These are phyloP conservation scores for Melaleuca alternifolia DNA, from an alignment of 345 rosid species.

Conservation along the genomic window DNA sequence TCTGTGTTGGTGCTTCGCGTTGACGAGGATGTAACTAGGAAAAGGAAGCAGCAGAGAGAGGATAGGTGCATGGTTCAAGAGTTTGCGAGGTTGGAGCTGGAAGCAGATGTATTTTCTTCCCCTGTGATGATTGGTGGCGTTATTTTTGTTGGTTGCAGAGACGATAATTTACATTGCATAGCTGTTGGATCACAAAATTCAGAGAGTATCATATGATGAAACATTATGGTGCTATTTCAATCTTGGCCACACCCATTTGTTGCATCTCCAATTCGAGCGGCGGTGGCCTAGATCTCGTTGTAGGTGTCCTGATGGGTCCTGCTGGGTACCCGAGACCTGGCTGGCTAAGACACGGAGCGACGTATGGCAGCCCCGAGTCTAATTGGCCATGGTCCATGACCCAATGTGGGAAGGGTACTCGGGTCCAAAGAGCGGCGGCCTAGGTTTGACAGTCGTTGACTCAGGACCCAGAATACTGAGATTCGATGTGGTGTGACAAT, in stretches of 20 bases:
- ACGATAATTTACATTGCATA: constrained; percentile 67
- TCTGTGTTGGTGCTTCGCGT: constrained; percentile 40
- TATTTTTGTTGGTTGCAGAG: constrained; percentile 86
- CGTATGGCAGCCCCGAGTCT: background rate
- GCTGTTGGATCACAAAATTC: constrained; percentile 19
- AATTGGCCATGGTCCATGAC: background rate
- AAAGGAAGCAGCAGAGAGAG: constrained; percentile 7
- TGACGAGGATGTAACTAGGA: constrained; percentile 9
- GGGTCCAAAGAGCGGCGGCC: background rate
- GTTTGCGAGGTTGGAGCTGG: constrained; percentile 40
- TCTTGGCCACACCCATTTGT: background rate
- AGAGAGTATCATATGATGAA: background rate
- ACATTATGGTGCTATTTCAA: background rate
- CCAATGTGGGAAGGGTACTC: background rate
- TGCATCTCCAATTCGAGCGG: background rate
- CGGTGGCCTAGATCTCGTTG: background rate
- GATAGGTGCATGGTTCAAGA: constrained; percentile 29
- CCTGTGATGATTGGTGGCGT: constrained; percentile 89
- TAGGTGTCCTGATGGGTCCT: background rate
- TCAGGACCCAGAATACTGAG: background rate
- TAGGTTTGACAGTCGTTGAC: background rate
- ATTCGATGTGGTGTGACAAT: background rate
- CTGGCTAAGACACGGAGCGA: background rate
- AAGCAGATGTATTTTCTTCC: constrained; percentile 77
- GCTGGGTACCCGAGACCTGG: background rate